Percentiles rank a stretch among this genome's conserved stretches.
Evolutionary conservation across 352 stramenopile species (phyloP).

Genomic region (Phytophthora citricola): DNA sequence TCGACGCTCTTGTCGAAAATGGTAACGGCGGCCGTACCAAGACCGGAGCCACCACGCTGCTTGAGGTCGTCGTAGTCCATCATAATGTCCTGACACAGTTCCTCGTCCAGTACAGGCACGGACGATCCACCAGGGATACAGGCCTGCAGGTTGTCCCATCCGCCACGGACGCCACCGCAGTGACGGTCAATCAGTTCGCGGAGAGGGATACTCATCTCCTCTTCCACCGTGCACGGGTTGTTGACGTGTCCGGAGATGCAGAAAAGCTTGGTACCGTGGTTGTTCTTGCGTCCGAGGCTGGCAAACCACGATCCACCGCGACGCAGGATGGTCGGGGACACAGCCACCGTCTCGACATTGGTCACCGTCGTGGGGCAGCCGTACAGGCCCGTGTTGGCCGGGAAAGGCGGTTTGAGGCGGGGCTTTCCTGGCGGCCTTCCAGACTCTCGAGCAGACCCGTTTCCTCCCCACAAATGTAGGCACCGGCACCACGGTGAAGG

Average conservation of each 20-base stretch:
- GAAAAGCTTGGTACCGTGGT: constrained; percentile 99
- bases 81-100: constrained; percentile 95
- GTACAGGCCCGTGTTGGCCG: constrained; percentile 98
- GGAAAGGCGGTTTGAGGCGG: constrained; percentile 99
- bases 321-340: constrained; percentile 98
- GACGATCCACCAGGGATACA: constrained; percentile 98
- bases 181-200: constrained; percentile 99
- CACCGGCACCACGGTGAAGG: constrained; percentile 97
- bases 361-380: constrained; percentile 99
- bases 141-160: constrained; percentile 99
- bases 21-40: constrained; percentile 98
- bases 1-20: constrained; percentile 99
- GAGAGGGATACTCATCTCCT: constrained; percentile 98
- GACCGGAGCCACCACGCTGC: constrained; percentile 92
- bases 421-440: constrained; percentile 98
- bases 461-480: constrained; percentile 99
- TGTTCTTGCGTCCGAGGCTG: constrained; percentile 98
- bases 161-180: constrained; percentile 97
- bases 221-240: constrained; percentile 98
- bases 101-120: constrained; percentile 96
- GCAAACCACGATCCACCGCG: constrained; percentile 97
- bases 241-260: constrained; percentile 99
- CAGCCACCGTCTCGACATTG: constrained; percentile 99
- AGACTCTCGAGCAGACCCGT: constrained; percentile 98
- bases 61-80: constrained; percentile 99